Evolutionary conservation across 176 grass and related monocot genomes (phyloP).

Genomic region (Melocanna baccifera): DNA sequence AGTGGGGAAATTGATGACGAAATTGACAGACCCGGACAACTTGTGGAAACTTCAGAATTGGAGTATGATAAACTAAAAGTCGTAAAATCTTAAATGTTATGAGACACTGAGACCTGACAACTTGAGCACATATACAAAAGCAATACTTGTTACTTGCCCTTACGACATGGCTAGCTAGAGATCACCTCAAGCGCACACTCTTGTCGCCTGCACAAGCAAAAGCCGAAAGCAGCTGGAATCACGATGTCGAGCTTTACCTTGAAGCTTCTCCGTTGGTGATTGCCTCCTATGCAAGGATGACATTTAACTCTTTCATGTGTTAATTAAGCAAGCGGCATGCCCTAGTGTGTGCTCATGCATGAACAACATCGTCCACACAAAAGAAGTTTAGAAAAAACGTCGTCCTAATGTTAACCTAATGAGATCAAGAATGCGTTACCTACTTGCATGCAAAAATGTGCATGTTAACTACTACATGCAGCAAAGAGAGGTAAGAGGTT

Average conservation of each 20-base stretch:
- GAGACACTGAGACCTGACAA: background rate
- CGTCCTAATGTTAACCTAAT: background rate
- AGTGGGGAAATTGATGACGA: background rate
- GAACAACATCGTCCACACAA: background rate
- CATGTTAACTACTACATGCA: background rate
- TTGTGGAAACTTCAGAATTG: background rate
- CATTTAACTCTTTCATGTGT: background rate
- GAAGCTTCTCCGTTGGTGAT: conserved; percentile 16
- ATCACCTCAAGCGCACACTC: background rate
- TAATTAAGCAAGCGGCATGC: conserved; percentile 1
- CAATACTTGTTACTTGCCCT: background rate
- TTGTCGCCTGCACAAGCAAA: conserved; percentile 14
- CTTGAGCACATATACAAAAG: background rate
- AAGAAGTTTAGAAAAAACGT: background rate
- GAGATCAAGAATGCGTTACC: background rate
- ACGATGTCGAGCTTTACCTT: background rate
- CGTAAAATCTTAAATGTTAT: background rate
- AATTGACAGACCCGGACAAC: background rate
- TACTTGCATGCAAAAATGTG: background rate
- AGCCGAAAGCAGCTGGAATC: conserved; percentile 7
- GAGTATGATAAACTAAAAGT: background rate
- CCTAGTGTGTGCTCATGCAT: background rate
- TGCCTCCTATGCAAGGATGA: conserved; percentile 22
- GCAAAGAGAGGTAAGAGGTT: background rate
- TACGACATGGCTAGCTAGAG: background rate